Conservation (phyloP, 2,329 filamentous ascomycete species). For the Westerdykella aurantiaca region DNA sequence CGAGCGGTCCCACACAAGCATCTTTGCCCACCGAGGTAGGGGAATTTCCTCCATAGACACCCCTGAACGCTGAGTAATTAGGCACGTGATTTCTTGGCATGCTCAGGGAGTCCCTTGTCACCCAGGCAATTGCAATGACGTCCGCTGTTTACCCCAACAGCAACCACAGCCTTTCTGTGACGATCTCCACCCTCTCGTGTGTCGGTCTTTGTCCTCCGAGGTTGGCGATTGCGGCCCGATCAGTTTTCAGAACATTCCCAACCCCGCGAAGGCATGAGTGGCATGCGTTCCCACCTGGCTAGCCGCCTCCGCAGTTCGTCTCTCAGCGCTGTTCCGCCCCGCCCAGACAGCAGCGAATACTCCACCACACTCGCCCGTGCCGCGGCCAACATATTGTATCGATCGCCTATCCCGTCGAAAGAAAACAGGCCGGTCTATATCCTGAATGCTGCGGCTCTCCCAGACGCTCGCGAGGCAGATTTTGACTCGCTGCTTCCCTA, state of each 20-base stretch:
- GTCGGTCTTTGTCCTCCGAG: no score
- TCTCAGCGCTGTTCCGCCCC: constrained; percentile 44
- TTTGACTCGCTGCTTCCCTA: constrained; percentile 52
- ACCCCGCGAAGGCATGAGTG: constrained; percentile 24
- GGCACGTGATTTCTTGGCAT: not conserved
- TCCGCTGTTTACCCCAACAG: no score
- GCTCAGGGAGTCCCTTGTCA: not conserved
- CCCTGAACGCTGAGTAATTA: not conserved
- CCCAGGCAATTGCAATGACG: no score
- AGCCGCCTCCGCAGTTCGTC: constrained; percentile 40
- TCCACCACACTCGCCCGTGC: constrained; percentile 43
- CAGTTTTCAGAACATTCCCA: no score
- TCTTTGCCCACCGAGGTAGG: constrained; percentile 5
- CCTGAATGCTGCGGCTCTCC: constrained; percentile 53
- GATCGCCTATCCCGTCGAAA: constrained; percentile 46
- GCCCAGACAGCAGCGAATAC: constrained; percentile 43
- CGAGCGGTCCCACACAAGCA: not conserved
- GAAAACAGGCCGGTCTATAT: constrained; percentile 49
- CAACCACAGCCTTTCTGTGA: no score
- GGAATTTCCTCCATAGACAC: constrained; percentile 2
- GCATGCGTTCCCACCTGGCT: constrained; percentile 35
- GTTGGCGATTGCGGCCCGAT: no score
- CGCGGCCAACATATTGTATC: constrained; percentile 51
- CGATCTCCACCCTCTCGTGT: no score
- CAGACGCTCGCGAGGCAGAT: constrained; percentile 49